Evolutionary conservation across 148 eudicot species (phyloP).

Genomic region (Cornus controversa): DNA sequence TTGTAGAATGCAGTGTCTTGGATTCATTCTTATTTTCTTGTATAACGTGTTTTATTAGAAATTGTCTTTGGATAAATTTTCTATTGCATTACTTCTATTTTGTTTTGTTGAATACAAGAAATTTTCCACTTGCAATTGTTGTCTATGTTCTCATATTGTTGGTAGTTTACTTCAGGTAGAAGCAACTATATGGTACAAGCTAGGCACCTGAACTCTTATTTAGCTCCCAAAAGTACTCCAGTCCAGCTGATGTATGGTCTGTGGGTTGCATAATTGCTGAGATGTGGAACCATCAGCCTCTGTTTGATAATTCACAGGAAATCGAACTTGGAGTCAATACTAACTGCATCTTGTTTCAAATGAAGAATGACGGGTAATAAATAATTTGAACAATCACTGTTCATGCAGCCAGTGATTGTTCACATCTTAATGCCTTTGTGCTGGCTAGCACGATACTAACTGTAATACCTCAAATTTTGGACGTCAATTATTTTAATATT

Average conservation of each 20-base stretch:
- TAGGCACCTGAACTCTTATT: background rate
- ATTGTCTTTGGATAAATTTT: too few species aligned
- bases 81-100: too few species aligned
- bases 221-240: background rate
- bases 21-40: too few species aligned
- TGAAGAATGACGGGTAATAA: too few species aligned
- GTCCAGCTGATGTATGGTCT: background rate
- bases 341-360: too few species aligned
- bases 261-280: background rate
- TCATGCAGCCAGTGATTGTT: background rate
- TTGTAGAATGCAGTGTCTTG: too few species aligned
- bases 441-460: background rate
- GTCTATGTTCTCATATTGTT: background rate
- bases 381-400: background rate
- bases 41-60: too few species aligned
- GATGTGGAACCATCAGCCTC: background rate
- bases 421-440: background rate
- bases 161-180: background rate
- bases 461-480: too few species aligned
- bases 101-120: too few species aligned
- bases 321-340: background rate
- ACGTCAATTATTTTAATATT: too few species aligned
- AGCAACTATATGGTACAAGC: background rate
- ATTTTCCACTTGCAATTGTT: background rate
- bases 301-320: background rate